phyloP scores from a whole-genome alignment of 1,284 basidiomycete species.

The Ganoderma boninense region DNA sequence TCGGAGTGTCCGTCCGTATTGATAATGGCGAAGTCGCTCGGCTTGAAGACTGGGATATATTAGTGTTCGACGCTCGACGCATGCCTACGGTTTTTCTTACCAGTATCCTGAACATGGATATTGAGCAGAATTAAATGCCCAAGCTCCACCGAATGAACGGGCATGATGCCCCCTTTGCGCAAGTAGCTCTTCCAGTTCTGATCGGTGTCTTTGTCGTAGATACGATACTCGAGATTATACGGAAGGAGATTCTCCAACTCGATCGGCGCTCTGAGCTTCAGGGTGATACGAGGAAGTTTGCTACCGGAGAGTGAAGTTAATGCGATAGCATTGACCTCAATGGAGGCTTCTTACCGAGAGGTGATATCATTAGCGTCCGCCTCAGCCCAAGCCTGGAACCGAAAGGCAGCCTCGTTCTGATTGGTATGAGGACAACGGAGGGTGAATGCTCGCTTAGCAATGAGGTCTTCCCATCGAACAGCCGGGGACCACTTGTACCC shows the following conservation, averaged over 20 bases:
- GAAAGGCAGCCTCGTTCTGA: constrained; percentile 89
- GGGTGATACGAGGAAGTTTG: constrained; percentile 84
- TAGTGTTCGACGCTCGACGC: not conserved
- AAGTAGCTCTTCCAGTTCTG: constrained; percentile 95
- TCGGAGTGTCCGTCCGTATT: constrained; percentile 94
- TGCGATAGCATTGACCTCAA: not conserved
- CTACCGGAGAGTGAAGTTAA: constrained; percentile 49
- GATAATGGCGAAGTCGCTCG: constrained; percentile 99
- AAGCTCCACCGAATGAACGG: constrained; percentile 96
- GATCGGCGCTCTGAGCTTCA: constrained; percentile 93
- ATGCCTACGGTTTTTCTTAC: constrained; percentile 49
- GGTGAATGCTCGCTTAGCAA: constrained; percentile 81
- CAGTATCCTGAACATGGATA: constrained; percentile 89
- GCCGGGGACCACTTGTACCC: constrained; percentile 94
- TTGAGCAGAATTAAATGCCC: constrained; percentile 95
- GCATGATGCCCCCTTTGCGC: constrained; percentile 94
- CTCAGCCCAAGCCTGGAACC: constrained; percentile 94
- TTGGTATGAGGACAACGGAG: constrained; percentile 90
- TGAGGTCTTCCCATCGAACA: constrained; percentile 92
- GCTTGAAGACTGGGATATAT: constrained; percentile 76
- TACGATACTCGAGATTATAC: constrained; percentile 94
- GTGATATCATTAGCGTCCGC: constrained; percentile 76
- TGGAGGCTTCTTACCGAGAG: constrained; percentile 54
- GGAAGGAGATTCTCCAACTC: constrained; percentile 98
- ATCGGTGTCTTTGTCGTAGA: constrained; percentile 96